Conservation (phyloP, 805 yeast species). For the Wickerhamiella domercqiae region DNA sequence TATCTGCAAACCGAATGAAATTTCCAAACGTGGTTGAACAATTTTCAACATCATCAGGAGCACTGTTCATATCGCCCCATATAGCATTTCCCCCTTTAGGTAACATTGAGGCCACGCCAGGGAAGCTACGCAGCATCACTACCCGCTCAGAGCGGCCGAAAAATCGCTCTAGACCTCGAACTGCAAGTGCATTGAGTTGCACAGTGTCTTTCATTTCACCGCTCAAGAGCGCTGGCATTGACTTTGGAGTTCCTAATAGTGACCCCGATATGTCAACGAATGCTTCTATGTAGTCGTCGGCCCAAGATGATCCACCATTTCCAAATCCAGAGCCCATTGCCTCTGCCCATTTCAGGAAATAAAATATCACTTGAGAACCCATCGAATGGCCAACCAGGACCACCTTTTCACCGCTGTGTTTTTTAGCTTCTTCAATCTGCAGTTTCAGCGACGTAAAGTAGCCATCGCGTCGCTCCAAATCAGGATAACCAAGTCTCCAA, state of each 20-base stretch:
- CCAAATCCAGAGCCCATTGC: slow-evolving; percentile 68
- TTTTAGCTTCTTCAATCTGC: slow-evolving; percentile 49
- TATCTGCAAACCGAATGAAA: slow-evolving; percentile 49
- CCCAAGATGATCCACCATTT: slow-evolving; percentile 86
- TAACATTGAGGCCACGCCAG: slow-evolving; percentile 90
- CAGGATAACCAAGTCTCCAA: slow-evolving; percentile 86
- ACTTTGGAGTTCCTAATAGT: slow-evolving; percentile 86
- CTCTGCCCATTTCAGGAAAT: slow-evolving; percentile 93
- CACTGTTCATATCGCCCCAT: slow-evolving; percentile 61
- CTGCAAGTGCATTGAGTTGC: slow-evolving; percentile 80
- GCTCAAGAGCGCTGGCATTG: slow-evolving; percentile 78
- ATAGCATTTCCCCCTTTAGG: slow-evolving; percentile 87
- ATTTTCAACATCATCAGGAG: slow-evolving; percentile 51
- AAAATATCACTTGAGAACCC: slow-evolving; percentile 85
- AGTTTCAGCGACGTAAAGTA: slow-evolving; percentile 66
- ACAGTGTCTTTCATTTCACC: slow-evolving; percentile 99
- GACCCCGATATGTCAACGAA: slow-evolving; percentile 82
- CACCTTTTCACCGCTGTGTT: slow-evolving; percentile 44
- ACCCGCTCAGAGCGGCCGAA: slow-evolving; percentile 80
- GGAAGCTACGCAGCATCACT: slow-evolving; percentile 71
- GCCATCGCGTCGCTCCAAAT: slow-evolving; percentile 72
- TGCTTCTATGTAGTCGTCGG: slow-evolving; percentile 66
- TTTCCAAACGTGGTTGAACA: slow-evolving; percentile 43
- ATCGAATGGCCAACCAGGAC: slow-evolving; percentile 85
- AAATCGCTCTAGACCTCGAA: slow-evolving; percentile 86